phyloP scores from a whole-genome alignment of 139 green algal genomes.

The Micromonas commoda region DNA sequence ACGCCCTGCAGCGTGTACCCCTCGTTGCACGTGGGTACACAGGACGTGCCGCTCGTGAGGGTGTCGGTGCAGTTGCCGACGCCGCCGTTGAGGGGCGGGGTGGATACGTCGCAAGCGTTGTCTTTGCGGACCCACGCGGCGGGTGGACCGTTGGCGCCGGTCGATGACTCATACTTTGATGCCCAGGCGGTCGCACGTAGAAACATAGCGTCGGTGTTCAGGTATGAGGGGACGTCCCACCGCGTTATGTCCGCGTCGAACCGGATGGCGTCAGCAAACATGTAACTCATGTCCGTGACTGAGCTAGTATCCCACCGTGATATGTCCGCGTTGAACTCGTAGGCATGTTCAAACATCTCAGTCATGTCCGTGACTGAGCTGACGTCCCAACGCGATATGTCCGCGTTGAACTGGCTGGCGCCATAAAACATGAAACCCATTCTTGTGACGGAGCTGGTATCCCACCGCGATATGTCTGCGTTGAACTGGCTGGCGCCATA shows the following conservation, averaged over 20 bases:
- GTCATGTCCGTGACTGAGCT: not conserved
- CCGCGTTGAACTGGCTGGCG: too few species aligned
- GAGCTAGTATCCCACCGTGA: not conserved
- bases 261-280: not conserved
- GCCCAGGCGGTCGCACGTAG: not conserved
- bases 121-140: too few species aligned
- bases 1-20: too few species aligned
- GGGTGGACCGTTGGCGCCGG: not conserved
- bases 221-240: not conserved
- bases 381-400: too few species aligned
- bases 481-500: too few species aligned
- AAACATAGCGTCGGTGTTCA: not conserved
- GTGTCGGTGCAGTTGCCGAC: too few species aligned
- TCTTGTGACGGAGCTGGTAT: not conserved
- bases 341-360: too few species aligned
- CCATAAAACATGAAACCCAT: not conserved
- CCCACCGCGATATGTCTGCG: not conserved
- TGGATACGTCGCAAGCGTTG: too few species aligned
- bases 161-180: not conserved
- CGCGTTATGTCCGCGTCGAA: too few species aligned
- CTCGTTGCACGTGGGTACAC: too few species aligned
- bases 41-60: too few species aligned
- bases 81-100: too few species aligned
- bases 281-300: not conserved
- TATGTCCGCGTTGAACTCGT: slow-evolving; percentile 8